These are phyloP conservation scores for Phaeosphaeria sp. DNA, from an alignment of 2,329 filamentous ascomycete species.

Conservation along the genomic window DNA sequence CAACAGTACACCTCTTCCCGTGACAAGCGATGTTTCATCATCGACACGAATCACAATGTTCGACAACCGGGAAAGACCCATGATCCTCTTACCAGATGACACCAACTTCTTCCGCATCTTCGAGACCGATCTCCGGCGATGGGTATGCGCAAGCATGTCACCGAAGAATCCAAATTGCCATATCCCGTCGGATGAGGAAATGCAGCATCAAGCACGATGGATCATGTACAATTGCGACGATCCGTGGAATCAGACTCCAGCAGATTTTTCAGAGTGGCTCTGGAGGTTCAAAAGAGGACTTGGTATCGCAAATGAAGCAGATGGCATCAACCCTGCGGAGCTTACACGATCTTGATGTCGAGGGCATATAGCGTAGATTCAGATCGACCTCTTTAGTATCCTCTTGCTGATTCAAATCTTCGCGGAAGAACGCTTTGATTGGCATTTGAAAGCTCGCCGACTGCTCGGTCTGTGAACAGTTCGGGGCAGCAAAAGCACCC, in stretches of 20 bases:
- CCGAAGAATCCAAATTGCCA: slow-evolving; percentile 28
- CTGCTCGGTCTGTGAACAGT: not conserved
- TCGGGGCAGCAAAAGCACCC: not conserved
- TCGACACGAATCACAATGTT: slow-evolving; percentile 1
- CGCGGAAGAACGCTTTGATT: not conserved
- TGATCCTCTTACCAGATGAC: slow-evolving; percentile 1
- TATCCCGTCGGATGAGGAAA: slow-evolving; percentile 36
- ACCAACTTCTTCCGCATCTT: slow-evolving; percentile 25
- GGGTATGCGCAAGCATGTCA: slow-evolving; percentile 32
- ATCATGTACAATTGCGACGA: slow-evolving; percentile 44
- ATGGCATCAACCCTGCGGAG: not conserved
- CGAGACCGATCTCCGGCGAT: slow-evolving; percentile 27
- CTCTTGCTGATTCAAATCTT: not conserved
- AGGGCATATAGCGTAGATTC: not conserved
- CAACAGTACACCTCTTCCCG: not conserved
- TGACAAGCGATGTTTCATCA: not conserved
- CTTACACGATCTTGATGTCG: not conserved
- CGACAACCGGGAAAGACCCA: slow-evolving; percentile 8
- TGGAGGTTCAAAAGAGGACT: slow-evolving; percentile 36
- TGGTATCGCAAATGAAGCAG: slow-evolving; percentile 13
- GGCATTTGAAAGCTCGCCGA: not conserved
- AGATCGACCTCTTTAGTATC: too few relatives aligned
- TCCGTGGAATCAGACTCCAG: slow-evolving; percentile 47
- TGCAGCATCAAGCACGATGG: slow-evolving; percentile 42
- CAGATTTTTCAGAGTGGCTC: slow-evolving; percentile 42